Conservation (phyloP, 345 rosid species). For the Turnera subulata region DNA sequence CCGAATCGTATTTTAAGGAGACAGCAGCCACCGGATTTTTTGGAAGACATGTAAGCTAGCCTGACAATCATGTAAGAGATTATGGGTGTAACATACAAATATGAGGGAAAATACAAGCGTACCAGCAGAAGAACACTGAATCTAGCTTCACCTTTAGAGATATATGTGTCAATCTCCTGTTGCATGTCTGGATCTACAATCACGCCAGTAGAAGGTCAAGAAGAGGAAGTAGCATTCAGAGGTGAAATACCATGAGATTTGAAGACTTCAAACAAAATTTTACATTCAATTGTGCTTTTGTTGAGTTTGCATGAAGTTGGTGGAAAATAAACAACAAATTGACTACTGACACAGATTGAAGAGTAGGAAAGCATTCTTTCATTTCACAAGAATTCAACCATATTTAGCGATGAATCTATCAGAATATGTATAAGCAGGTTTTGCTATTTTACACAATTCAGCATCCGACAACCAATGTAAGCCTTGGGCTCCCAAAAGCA, state of each 20-base stretch:
- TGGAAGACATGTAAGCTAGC: no score
- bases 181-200: conserved; percentile 77
- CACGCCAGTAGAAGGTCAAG: conserved; percentile 13
- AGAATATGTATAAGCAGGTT: no score
- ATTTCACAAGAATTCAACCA: no score
- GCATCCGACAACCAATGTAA: no score
- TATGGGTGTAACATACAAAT: background rate
- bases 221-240: conserved; percentile 7
- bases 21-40: background rate
- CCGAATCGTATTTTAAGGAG: background rate
- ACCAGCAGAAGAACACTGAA: conserved; percentile 70
- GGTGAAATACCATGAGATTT: background rate
- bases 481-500: no score
- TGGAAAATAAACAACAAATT: background rate
- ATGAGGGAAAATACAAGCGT: conserved; percentile 20
- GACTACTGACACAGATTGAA: background rate
- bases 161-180: conserved; percentile 49
- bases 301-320: background rate
- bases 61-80: background rate
- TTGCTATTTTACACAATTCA: no score
- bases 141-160: conserved; percentile 65
- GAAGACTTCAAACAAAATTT: background rate
- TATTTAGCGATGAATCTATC: no score
- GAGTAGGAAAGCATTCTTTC: no score
- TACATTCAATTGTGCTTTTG: background rate